phyloP scores from a whole-genome alignment of 805 yeast genomes.

The Blastobotrys parvus region DNA sequence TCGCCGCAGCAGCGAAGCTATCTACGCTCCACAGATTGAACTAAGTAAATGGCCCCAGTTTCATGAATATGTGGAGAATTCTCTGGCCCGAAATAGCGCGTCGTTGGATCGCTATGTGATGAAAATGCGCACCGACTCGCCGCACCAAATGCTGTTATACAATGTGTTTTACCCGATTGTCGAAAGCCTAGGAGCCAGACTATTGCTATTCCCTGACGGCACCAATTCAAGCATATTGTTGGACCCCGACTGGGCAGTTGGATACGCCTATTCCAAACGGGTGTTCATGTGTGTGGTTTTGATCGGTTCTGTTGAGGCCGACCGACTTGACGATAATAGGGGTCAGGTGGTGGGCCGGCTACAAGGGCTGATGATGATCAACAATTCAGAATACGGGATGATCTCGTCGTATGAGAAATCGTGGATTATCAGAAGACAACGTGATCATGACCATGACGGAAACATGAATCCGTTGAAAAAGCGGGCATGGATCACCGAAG shows the following conservation, averaged over 20 bases:
- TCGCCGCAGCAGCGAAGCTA: too few species aligned
- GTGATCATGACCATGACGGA: not conserved
- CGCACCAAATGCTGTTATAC: too few species aligned
- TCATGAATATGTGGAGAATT: too few species aligned
- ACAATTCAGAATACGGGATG: not conserved
- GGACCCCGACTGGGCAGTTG: not conserved
- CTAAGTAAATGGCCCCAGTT: too few species aligned
- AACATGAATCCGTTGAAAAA: too few species aligned
- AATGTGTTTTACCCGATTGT: not conserved
- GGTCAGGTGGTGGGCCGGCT: not conserved
- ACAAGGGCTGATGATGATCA: not conserved
- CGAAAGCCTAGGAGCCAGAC: not conserved
- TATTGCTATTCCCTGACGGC: not conserved
- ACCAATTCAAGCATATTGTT: not conserved
- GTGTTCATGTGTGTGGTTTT: not conserved
- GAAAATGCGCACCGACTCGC: too few species aligned
- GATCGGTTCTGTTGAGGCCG: not conserved
- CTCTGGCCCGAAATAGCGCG: too few species aligned
- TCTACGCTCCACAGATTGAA: too few species aligned
- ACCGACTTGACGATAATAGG: not conserved
- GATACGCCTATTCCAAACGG: not conserved
- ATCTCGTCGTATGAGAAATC: not conserved
- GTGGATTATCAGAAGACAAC: not conserved
- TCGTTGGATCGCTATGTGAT: too few species aligned
- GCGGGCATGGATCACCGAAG: too few species aligned